Evolutionary conservation across 495 filamentous ascomycete genomes (phyloP).

Genomic region (Tetracladium setigerum): DNA sequence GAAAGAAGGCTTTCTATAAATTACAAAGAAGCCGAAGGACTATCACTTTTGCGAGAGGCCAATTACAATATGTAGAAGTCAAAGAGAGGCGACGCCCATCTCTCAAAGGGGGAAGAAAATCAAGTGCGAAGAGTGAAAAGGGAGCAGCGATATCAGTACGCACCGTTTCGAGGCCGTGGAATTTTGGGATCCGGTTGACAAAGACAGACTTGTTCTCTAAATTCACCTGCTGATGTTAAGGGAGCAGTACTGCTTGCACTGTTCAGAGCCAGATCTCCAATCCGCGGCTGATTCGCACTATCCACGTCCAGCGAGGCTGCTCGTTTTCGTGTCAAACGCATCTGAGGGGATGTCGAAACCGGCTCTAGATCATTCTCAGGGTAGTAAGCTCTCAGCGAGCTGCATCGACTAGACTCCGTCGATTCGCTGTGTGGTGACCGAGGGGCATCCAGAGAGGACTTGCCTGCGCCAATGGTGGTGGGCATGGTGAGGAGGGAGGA

Average conservation of each 20-base stretch:
- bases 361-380: conserved; percentile 13
- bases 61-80: conserved; percentile 3
- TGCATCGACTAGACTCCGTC: conserved; percentile 17
- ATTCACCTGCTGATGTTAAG: conserved; percentile 19
- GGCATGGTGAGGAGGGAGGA: conserved; percentile 9
- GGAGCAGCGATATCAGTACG: conserved; percentile 27
- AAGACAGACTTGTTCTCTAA: conserved; percentile 61
- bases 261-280: conserved; percentile 31
- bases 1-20: conserved; percentile 11
- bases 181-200: conserved; percentile 93
- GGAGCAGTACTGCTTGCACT: conserved; percentile 27
- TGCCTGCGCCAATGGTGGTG: not conserved
- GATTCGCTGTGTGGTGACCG: conserved; percentile 17
- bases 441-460: conserved; percentile 10
- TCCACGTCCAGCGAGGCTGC: conserved; percentile 40
- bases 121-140: conserved; percentile 11
- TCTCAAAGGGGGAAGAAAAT: not conserved
- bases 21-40: conserved; percentile 17
- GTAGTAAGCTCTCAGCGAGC: conserved; percentile 11
- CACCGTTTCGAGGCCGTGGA: conserved; percentile 91
- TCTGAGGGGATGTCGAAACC: conserved; percentile 9
- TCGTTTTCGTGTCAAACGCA: conserved; percentile 32
- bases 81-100: too few species aligned
- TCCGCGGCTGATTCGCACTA: conserved; percentile 33
- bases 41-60: conserved; percentile 9